Evolutionary conservation across 1,284 basidiomycete species (phyloP), one percentile per base, ranked within the genome.

Genomic region (Apiotrichum sp.): DNA sequence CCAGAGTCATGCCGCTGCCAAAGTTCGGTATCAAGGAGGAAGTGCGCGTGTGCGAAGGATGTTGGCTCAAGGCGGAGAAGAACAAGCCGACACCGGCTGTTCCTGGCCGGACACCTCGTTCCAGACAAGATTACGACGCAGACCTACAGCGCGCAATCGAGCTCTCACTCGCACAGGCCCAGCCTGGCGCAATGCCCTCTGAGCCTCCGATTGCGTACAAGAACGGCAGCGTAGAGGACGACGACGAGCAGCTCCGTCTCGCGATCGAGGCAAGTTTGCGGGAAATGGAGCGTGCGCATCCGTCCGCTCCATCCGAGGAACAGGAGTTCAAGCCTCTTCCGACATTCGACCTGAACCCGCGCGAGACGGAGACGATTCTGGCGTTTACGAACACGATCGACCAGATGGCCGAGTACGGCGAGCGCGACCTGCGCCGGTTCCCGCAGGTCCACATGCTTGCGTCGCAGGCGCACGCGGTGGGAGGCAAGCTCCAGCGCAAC

Each of bases 221-320:
- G 41, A 63, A 73, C 44, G 62, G 69, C 35, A 71, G 65, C 49
- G 77, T 84, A 11, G 90, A 92, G 29, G 92, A 93, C 47, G 88
- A 97, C 29, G 95, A 98, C 71, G 88, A 90, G 9, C 92, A 98
- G 63, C 79, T 99, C 29, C 85, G 83, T 53, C 89, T 95, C 11
- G 96, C 96, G 0, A 99, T 98, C 57, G 93, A 97, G 68, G 96
- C 96, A 0, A 93, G 89, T 69, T 75, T 99, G 62, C 82, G 86
- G 10, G 96, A 98, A 67, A 86, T 86, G 33, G 86, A 84, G 59
- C 85, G 86, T 7, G 86, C 87, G 0, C 83, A 80, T 57, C 85
- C 90, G 1, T 89, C 87, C 65, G 89, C 89, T 0, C 89, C 89
- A 1, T 68, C 81, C 3, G 83, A 80, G 9, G 82, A 85, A 51